Evolutionary conservation across 192 early-diverging fungal species (phyloP).

Genomic region (Diversispora eburnea): DNA sequence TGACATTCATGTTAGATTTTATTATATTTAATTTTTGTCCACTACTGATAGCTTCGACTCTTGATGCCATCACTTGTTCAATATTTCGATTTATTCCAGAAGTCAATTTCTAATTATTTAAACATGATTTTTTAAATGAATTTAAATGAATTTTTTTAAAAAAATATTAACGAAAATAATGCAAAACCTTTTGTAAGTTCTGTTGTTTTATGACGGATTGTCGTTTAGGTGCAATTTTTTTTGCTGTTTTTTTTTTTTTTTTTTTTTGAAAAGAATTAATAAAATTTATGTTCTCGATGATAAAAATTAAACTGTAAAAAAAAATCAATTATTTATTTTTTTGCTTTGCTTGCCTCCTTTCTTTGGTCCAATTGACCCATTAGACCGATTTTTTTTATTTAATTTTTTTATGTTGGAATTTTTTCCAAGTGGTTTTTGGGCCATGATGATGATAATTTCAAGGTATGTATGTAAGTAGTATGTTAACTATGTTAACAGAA

Average conservation of each 20-base stretch:
- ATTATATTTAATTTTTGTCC: constrained; percentile 16
- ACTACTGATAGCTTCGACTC: constrained; percentile 4
- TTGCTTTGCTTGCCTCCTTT: constrained; percentile 21
- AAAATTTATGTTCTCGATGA: neutral
- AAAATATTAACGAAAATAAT: neutral
- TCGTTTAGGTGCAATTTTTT: constrained; percentile 15
- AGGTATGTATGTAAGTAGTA: too few relatives aligned
- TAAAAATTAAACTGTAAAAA: neutral
- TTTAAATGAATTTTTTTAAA: neutral
- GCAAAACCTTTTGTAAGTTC: neutral
- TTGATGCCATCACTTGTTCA: constrained; percentile 24
- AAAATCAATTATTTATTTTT: neutral
- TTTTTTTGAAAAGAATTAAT: neutral
- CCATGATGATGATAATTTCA: constrained; percentile 9
- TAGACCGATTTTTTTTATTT: constrained; percentile 1
- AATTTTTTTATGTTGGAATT: neutral
- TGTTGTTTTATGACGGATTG: constrained; percentile 16
- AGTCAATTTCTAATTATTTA: constrained; percentile 4
- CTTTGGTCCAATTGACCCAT: neutral
- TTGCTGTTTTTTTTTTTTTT: constrained; percentile 11
- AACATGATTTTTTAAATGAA: neutral
- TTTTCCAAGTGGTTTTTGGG: neutral
- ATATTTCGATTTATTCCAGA: constrained; percentile 21
- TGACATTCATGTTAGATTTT: neutral
- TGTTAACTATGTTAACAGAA: too few relatives aligned